Base-by-base conservation (phyloP, 768 basidiomycete species). In the Stropharia rugosoannulata region DNA sequence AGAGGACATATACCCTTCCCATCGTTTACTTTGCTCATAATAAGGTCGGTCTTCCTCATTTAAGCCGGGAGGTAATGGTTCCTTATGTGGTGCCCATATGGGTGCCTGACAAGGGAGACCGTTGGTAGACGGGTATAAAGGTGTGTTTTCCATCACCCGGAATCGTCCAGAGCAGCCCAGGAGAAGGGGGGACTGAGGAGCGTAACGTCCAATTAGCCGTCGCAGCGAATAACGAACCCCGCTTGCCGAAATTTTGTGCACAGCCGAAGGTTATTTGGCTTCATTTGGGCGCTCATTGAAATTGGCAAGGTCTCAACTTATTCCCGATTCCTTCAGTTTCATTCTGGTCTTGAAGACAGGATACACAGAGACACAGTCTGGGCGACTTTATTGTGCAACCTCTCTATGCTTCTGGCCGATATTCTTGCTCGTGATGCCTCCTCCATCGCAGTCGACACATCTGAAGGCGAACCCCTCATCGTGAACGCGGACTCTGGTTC, bases 41-140 rank as follows among this genome's bases (percentile, higher is more conserved):
- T 83, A 80, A 9, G 74, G 76, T 19, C 90, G 78, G 66, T 97
- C 94, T 47, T 93, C 90, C 63, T 91, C 87, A 2, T 86, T 84
- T 56, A 88, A 69, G 15, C 94, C 95, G 38, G 90, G 84, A 11
- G 95, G 94, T 40, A 95, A 79, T 36, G 90, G 92, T 67, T 94
- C 94, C 71, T 86, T 89, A 37, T 93, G 93, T n/a, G 86, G 81
- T 10, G 89, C 82, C 70, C 86, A 94, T 60, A 94, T 71, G 36
- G 94, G 94, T 40, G 87, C 83, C 46, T 84, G 77, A 56, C 77
- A 73, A 15, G 79, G 80, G 43, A 74, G 68, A 55, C 66, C 59
- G 40, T 66, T 66, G 35, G 70, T 69, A 54, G 61, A 66, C 35
- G 69, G 67, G 64, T 70, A 68, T 59, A 70, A 65, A 25, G 40